These are phyloP conservation scores for Cytidiella melzeri DNA, from an alignment of 768 basidiomycete species.

Conservation along the genomic window DNA sequence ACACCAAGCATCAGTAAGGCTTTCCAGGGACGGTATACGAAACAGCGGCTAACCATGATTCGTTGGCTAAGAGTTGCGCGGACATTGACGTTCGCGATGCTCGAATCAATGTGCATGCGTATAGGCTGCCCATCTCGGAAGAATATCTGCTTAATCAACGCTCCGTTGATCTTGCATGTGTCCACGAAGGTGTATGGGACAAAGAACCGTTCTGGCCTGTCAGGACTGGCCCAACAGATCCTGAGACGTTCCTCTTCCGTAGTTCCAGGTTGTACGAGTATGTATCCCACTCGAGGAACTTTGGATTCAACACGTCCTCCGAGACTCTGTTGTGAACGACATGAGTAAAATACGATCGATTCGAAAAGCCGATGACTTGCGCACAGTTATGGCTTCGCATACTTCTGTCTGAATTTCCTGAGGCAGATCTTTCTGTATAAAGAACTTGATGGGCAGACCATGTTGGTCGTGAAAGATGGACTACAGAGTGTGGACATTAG, in stretches of 20 bases:
- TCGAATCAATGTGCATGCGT: conserved; percentile 74
- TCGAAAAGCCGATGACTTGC: conserved; percentile 12
- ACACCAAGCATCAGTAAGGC: background rate
- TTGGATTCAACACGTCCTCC: conserved; percentile 76
- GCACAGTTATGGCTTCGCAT: conserved; percentile 67
- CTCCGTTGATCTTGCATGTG: conserved; percentile 76
- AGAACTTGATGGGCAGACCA: conserved; percentile 73
- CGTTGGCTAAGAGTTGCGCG: conserved; percentile 58
- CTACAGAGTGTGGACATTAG: conserved; percentile 26
- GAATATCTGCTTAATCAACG: conserved; percentile 72
- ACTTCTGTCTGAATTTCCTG: conserved; percentile 65
- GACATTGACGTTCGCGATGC: conserved; percentile 74
- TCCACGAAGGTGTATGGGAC: conserved; percentile 80
- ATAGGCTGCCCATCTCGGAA: conserved; percentile 58
- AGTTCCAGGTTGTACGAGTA: conserved; percentile 64
- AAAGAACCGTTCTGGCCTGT: conserved; percentile 70
- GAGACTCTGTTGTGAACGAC: conserved; percentile 22
- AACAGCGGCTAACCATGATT: conserved; percentile 49
- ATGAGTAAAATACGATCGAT: conserved; percentile 33
- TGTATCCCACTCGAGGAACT: conserved; percentile 70
- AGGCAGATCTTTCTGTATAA: conserved; percentile 73
- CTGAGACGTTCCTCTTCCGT: conserved; percentile 71
- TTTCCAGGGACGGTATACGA: background rate
- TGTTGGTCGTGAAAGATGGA: conserved; percentile 68
- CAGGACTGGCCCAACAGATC: conserved; percentile 61